These are phyloP conservation scores for Cyberlindnera xylosilytica DNA, from an alignment of 805 yeast genomes.

Conservation along the genomic window DNA sequence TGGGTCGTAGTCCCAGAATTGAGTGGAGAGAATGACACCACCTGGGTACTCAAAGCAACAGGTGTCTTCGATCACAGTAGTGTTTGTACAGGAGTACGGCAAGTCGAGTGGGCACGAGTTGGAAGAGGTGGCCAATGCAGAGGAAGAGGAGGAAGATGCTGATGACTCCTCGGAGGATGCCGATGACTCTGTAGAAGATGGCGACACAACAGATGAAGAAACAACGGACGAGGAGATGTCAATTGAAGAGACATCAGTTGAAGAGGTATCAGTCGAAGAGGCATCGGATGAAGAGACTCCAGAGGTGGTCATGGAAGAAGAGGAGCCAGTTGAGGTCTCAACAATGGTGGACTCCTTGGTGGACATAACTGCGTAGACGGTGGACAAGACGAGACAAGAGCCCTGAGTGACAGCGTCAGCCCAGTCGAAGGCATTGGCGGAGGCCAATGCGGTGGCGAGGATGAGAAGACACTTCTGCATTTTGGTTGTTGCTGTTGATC, in stretches of 20 bases:
- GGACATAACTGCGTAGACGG: conserved; percentile 4
- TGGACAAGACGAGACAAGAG: conserved; percentile 7
- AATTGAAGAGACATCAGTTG: neutral
- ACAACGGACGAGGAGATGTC: neutral
- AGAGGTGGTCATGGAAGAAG: conserved; percentile 6
- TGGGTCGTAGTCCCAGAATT: conserved; percentile 88
- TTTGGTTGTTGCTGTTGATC: no score
- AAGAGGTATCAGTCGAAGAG: neutral
- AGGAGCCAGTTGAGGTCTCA: neutral
- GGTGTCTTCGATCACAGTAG: conserved; percentile 49
- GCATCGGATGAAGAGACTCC: neutral
- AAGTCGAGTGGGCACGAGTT: conserved; percentile 55
- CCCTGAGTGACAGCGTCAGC: conserved; percentile 9
- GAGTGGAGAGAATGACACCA: conserved; percentile 80
- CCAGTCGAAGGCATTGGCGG: conserved; percentile 5
- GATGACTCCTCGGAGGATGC: conserved; percentile 1
- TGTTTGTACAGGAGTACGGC: conserved; percentile 61
- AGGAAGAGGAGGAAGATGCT: neutral
- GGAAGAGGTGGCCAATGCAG: conserved; percentile 2
- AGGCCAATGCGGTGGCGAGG: conserved; percentile 3
- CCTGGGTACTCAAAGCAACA: conserved; percentile 90
- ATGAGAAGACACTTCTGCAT: conserved; percentile 4
- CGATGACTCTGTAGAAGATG: neutral
- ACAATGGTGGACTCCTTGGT: neutral
- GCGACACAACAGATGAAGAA: neutral